Base-by-base conservation (phyloP, 2,329 filamentous ascomycete species). In the Chaetomium globosum region DNA sequence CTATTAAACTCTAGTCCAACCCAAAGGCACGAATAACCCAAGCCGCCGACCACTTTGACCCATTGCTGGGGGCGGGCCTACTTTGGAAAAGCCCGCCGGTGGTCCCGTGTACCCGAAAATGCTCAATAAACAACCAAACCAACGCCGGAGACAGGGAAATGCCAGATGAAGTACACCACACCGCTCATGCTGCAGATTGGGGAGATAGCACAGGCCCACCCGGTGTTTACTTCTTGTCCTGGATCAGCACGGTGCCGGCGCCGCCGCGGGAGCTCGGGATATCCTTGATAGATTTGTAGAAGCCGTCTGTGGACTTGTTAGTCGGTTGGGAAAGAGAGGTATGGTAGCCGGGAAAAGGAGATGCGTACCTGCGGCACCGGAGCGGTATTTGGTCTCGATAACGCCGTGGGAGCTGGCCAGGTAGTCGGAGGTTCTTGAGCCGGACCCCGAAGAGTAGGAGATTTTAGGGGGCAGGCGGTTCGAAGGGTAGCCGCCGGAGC, bases 211-310 rank as follows among this genome's bases (percentile, higher is more conserved):
- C n/a, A 16, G n/a, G 3, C 36, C 19, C 13, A 7, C 26, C 26
- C 28, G 12, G 31, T n/a, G 28, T 9, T 46, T 62, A 60, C 59
- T 66, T 59, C 33, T n/a, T 30, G 31, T 71, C 68, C 13, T 71
- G 57, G 54, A 72, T 57, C 13, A 72, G 36, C n/a, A 65, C 53
- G 6, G 51, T 51, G 10, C n/a, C 23, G 6, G 48, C n/a, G 3
- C 65, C 62, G 26, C 54, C 61, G 6, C 63, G 63, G n/a, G 58
- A 31, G 39, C 21, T 65, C 4, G 52, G 10, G n/a, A 61, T 39
- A 10, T 64, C 23, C 26, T 59, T 65, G 51, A 69, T 58, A 13
- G 61, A 36, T 6, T 39, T 62, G 53, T 59, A 64, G 53, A 59
- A 68, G 19, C 48, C 52, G 28, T 28, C 68, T 71, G 36, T 12